A percentile compares a stretch with the other conserved stretches of the same genome.
Evolutionary conservation across 23 red algal species (phyloP).

Genomic region (Pyropia yezoensis): DNA sequence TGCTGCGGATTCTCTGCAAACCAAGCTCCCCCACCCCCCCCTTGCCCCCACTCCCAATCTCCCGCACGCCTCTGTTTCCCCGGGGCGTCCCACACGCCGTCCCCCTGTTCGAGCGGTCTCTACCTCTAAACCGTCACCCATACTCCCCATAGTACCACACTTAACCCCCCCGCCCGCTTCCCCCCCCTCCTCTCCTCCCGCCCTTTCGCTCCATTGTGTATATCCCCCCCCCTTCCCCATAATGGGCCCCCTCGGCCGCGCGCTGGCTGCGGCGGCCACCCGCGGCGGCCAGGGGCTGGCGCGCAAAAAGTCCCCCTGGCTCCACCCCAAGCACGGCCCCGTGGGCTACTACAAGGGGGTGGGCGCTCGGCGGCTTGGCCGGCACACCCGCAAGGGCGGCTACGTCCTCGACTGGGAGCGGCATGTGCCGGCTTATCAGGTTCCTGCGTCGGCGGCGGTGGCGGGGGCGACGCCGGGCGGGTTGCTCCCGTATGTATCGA

Average conservation of each 20-base stretch:
- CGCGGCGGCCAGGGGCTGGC: conserved; percentile 18
- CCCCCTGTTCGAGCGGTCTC: neutral
- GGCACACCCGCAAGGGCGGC: conserved; percentile 50
- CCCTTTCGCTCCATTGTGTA: neutral
- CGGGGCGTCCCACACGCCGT: conserved; percentile 6
- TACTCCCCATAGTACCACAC: conserved; percentile 3
- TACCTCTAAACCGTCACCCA: neutral
- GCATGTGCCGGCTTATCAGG: conserved; percentile 20
- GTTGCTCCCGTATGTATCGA: conserved; percentile 25
- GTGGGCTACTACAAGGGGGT: conserved; percentile 47
- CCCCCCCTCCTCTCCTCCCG: neutral
- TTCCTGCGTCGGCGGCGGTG: conserved; percentile 9
- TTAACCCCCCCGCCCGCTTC: neutral
- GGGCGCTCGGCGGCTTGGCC: conserved; percentile 33
- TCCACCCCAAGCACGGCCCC: conserved; percentile 58
- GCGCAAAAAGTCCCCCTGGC: conserved; percentile 26
- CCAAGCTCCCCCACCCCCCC: neutral
- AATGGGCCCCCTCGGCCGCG: neutral
- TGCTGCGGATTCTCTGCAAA: too few relatives aligned
- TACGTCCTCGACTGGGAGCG: conserved; percentile 27
- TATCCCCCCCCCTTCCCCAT: neutral
- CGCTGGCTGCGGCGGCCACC: too few relatives aligned
- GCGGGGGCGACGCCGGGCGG: neutral
- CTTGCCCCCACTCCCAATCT: neutral
- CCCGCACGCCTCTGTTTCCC: neutral